phyloP scores from a whole-genome alignment of 768 basidiomycete species.

The Calocybe indica region DNA sequence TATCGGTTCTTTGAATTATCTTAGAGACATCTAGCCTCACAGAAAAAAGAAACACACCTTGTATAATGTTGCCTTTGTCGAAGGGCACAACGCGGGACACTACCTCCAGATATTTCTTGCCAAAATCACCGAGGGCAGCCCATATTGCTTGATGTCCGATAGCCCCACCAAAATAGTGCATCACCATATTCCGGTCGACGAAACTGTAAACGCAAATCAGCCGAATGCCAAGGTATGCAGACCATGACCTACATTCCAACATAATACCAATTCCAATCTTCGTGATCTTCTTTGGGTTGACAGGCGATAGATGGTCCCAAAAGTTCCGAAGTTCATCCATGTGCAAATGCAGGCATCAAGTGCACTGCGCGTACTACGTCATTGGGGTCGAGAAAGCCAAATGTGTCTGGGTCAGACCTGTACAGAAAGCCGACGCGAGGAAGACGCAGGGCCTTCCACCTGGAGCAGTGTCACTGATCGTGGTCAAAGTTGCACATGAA shows the following conservation, averaged over 20 bases:
- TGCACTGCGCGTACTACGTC: conserved; percentile 26
- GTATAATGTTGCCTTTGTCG: no score
- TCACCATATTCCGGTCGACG: conserved; percentile 21
- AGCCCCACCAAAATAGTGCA: conserved; percentile 15
- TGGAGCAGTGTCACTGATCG: conserved; percentile 7
- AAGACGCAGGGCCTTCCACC: conserved; percentile 15
- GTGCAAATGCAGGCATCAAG: conserved; percentile 28
- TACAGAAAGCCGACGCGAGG: conserved; percentile 22
- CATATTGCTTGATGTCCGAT: conserved; percentile 11
- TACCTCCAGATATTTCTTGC: not conserved
- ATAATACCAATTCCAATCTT: conserved; percentile 24
- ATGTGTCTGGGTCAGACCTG: conserved; percentile 16
- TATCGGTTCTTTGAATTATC: not conserved
- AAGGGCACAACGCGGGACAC: no score
- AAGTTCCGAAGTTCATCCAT: conserved; percentile 7
- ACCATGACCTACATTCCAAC: conserved; percentile 22
- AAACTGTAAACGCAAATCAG: conserved; percentile 10
- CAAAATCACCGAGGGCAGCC: not conserved
- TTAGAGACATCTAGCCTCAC: not conserved
- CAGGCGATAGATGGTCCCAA: conserved; percentile 10
- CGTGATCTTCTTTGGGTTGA: conserved; percentile 8
- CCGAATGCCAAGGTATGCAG: not conserved
- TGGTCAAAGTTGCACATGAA: conserved; percentile 21
- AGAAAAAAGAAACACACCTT: no score
- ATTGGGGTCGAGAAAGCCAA: conserved; percentile 35